These are phyloP conservation scores for Herpetospermum pedunculosum DNA, from an alignment of 306 rosid species.

Conservation along the genomic window DNA sequence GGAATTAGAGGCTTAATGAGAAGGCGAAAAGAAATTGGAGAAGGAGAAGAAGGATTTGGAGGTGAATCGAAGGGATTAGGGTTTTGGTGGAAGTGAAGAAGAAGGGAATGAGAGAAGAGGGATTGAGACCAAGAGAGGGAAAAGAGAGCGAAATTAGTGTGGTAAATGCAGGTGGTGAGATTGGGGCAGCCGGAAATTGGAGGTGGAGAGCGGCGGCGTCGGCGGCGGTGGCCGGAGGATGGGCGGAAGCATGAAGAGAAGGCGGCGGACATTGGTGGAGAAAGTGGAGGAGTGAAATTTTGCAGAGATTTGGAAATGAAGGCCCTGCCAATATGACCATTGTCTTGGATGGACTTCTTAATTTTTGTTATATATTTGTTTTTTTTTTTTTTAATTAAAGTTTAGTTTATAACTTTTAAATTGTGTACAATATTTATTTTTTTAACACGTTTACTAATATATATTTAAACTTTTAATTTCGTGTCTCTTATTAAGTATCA, in stretches of 20 bases:
- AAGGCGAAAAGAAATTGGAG: slow-evolving; percentile 36
- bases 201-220: slow-evolving; percentile 8
- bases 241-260: slow-evolving; percentile 60
- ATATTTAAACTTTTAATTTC: too few relatives aligned
- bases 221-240: slow-evolving; percentile 21
- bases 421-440: too few relatives aligned
- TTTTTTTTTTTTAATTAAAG: too few relatives aligned
- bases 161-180: slow-evolving; percentile 64
- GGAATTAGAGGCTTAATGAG: slow-evolving; percentile 57
- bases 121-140: slow-evolving; percentile 88
- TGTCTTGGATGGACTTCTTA: neutral
- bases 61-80: slow-evolving; percentile 55
- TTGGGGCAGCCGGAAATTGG: slow-evolving; percentile 39
- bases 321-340: neutral
- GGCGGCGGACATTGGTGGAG: slow-evolving; percentile 35
- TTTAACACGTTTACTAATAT: too few relatives aligned
- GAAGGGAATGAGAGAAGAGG: slow-evolving; percentile 73
- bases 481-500: too few relatives aligned
- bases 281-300: neutral
- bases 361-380: neutral
- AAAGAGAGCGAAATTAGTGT: slow-evolving; percentile 54
- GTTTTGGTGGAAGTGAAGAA: slow-evolving; percentile 32
- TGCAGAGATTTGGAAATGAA: slow-evolving; percentile 1
- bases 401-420: too few relatives aligned
- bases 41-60: slow-evolving; percentile 7